A percentile compares a stretch with the other conserved stretches of the same genome.
Conservation (phyloP, 306 rosid species). For the Delonix regia region DNA sequence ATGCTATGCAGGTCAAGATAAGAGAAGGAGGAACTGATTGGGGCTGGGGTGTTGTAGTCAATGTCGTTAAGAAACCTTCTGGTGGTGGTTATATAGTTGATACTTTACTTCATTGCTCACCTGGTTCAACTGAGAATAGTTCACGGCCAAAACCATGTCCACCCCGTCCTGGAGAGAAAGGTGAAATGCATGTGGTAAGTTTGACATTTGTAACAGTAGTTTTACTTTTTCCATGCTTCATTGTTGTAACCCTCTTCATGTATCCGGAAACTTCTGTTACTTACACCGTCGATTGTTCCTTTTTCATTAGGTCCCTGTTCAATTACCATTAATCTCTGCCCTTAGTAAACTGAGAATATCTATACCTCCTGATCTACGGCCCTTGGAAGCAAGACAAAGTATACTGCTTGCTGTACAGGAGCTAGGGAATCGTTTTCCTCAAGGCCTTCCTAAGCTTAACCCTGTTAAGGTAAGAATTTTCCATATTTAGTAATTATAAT, state of each 20-base stretch:
- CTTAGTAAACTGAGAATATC: conserved; percentile 83
- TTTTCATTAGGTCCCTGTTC: conserved; percentile 87
- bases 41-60: conserved; percentile 99
- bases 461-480: conserved; percentile 76
- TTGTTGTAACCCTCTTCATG: background rate
- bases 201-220: conserved; percentile 16
- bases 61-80: conserved; percentile 87
- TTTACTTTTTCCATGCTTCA: background rate
- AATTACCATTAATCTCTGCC: conserved; percentile 75
- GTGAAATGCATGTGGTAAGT: conserved; percentile 99
- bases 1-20: conserved; percentile 67
- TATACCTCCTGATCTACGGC: conserved; percentile 93
- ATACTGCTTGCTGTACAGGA: conserved; percentile 93
- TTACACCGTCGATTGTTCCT: conserved; percentile 10
- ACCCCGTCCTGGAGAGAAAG: conserved; percentile 92
- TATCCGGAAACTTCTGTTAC: conserved; percentile 24
- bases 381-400: conserved; percentile 95
- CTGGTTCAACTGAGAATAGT: conserved; percentile 75
- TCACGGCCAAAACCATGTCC: conserved; percentile 94
- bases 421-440: conserved; percentile 82
- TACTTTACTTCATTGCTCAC: conserved; percentile 90
- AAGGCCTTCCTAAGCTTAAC: conserved; percentile 95
- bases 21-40: conserved; percentile 99
- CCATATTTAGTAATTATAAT: conserved; percentile 19
- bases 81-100: conserved; percentile 88